Evolutionary conservation across 306 rosid genomes (phyloP).

Genomic region (Cucurbita ficifolia): DNA sequence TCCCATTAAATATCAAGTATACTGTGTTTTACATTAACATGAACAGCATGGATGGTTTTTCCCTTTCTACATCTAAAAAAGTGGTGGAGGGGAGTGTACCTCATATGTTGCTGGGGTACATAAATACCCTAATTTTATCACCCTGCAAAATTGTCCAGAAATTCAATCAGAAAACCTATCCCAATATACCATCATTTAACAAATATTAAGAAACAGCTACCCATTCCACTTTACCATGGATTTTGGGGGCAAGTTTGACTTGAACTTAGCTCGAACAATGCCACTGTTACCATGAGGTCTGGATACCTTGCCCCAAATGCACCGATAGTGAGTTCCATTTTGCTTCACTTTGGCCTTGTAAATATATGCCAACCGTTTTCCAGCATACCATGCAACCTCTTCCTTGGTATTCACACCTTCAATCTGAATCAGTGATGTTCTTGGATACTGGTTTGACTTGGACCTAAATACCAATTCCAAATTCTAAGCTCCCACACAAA

Average conservation of each 20-base stretch:
- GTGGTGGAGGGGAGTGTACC: slow-evolving; percentile 17
- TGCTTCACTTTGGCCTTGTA: slow-evolving; percentile 74
- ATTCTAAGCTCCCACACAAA: background rate
- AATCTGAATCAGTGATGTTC: slow-evolving; percentile 52
- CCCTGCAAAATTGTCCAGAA: slow-evolving; percentile 29
- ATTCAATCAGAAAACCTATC: background rate
- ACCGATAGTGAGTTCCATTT: slow-evolving; percentile 61
- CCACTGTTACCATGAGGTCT: slow-evolving; percentile 88
- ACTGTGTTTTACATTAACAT: background rate
- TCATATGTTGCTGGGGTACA: slow-evolving; percentile 76
- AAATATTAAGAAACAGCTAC: background rate
- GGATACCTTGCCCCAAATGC: slow-evolving; percentile 72
- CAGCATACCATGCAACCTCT: slow-evolving; percentile 66
- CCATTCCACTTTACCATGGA: slow-evolving; percentile 44
- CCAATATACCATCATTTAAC: background rate
- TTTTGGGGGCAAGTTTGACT: slow-evolving; percentile 66
- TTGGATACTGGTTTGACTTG: slow-evolving; percentile 71
- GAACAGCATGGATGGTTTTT: background rate
- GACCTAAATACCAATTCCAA: slow-evolving; percentile 19
- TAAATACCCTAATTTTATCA: slow-evolving; percentile 54
- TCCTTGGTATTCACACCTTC: slow-evolving; percentile 75
- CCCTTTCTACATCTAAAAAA: background rate
- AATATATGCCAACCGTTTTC: slow-evolving; percentile 64
- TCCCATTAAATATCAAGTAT: background rate
- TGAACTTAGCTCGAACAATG: slow-evolving; percentile 66